Percentiles rank a stretch among this genome's conserved stretches.
Conservation (phyloP, 1,139 yeast genomes). For the Ashbya aceris region DNA sequence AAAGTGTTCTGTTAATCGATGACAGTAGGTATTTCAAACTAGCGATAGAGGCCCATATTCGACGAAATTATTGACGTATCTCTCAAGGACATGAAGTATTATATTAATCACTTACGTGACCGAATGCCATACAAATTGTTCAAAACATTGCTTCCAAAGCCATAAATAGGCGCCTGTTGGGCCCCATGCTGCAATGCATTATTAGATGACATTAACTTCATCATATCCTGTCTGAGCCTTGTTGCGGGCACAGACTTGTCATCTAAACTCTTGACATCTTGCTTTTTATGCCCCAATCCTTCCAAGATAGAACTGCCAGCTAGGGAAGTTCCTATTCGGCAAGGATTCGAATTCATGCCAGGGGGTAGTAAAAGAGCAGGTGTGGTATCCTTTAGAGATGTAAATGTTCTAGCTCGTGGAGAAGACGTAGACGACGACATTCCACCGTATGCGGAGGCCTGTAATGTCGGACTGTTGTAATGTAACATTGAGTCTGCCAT, state of each 20-base stretch:
- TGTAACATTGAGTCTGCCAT: not conserved
- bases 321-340: not conserved
- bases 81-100: not conserved
- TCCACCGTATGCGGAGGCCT: not conserved
- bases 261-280: not conserved
- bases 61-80: not conserved
- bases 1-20: no score
- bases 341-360: no score
- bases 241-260: not conserved
- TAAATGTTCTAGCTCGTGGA: not conserved
- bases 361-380: no score
- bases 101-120: slow-evolving; percentile 3
- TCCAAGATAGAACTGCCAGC: not conserved
- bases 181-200: not conserved
- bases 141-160: slow-evolving; percentile 13
- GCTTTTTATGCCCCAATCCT: not conserved
- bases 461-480: not conserved
- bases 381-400: no score
- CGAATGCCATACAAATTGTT: slow-evolving; percentile 14
- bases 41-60: no score
- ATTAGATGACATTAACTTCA: slow-evolving; percentile 5
- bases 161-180: slow-evolving; percentile 6
- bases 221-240: slow-evolving; percentile 7
- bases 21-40: no score
- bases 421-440: not conserved